Conservation (phyloP, 768 basidiomycete genomes). For the Tricholoma flavovirens region DNA sequence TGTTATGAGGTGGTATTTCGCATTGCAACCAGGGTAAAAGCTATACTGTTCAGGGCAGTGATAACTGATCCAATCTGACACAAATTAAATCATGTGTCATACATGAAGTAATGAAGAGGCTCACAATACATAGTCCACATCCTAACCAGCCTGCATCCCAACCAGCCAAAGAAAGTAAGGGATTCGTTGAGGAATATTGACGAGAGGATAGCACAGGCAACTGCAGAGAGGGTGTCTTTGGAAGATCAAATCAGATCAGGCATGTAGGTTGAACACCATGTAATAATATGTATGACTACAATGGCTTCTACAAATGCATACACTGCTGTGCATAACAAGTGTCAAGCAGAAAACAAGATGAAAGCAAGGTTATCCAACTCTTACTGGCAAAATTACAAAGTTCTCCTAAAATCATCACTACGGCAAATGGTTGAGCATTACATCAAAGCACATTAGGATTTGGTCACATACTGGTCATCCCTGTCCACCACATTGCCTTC, state of each 20-base stretch:
- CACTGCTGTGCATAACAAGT: conserved; percentile 38
- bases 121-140: conserved; percentile 83
- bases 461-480: conserved; percentile 75
- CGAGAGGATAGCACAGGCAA: conserved; percentile 91
- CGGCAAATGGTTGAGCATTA: not conserved
- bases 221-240: conserved; percentile 94
- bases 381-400: conserved; percentile 80
- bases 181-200: conserved; percentile 91
- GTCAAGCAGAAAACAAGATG: conserved; percentile 10
- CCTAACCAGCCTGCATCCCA: too few relatives aligned
- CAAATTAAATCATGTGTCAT: not conserved
- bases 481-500: conserved; percentile 87
- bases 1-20: too few relatives aligned
- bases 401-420: conserved; percentile 91
- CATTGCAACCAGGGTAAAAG: conserved; percentile 6
- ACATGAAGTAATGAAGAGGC: conserved; percentile 21
- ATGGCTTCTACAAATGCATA: conserved; percentile 92
- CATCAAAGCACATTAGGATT: too few relatives aligned
- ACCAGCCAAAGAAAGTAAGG: conserved; percentile 94
- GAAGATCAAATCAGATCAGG: conserved; percentile 4
- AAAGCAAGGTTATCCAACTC: conserved; percentile 28
- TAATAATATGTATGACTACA: conserved; percentile 63
- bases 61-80: conserved; percentile 78
- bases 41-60: conserved; percentile 79
- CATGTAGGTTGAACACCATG: not conserved